phyloP scores from a whole-genome alignment of 2,329 filamentous ascomycete genomes.

The Tricladium varicosporioides region DNA sequence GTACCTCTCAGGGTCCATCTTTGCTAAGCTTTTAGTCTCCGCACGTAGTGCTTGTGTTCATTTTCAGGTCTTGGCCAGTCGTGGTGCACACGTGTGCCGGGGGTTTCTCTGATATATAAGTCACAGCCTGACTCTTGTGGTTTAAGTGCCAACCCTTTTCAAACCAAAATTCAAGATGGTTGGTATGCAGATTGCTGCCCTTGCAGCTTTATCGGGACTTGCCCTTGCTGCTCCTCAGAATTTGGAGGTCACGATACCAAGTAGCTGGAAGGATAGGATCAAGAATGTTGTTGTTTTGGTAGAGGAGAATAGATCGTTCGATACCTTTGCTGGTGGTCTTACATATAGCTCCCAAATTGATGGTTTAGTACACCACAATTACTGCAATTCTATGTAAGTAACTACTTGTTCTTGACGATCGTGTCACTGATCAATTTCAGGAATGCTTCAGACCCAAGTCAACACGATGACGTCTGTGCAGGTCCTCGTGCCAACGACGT shows the following conservation, averaged over 20 bases:
- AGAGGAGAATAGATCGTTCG: conserved; percentile 40
- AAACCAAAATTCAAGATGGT: conserved; percentile 11
- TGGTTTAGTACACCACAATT: conserved; percentile 36
- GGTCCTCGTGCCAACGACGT: conserved; percentile 38
- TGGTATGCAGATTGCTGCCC: conserved; percentile 6
- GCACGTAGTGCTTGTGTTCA: background rate
- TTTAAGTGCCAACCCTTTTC: background rate
- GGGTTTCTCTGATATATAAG: conserved; percentile 4
- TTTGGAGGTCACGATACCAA: conserved; percentile 12
- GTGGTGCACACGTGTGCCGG: conserved; percentile 9
- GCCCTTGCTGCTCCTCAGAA: conserved; percentile 20
- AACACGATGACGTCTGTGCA: conserved; percentile 36
- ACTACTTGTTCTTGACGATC: background rate
- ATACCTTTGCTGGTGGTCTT: conserved; percentile 41
- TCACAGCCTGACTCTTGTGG: background rate
- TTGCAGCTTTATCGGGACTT: conserved; percentile 21
- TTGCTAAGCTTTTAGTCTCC: background rate
- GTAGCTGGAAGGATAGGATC: conserved; percentile 38
- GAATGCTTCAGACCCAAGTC: conserved; percentile 28
- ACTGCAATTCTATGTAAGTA: conserved; percentile 41
- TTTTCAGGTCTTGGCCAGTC: conserved; percentile 9
- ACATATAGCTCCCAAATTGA: conserved; percentile 38
- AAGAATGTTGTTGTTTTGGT: conserved; percentile 48
- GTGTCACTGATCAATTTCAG: conserved; percentile 11
- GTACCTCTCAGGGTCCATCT: background rate